phyloP scores from a whole-genome alignment of 1,139 yeast genomes.

The Pichia kudriavzevii region DNA sequence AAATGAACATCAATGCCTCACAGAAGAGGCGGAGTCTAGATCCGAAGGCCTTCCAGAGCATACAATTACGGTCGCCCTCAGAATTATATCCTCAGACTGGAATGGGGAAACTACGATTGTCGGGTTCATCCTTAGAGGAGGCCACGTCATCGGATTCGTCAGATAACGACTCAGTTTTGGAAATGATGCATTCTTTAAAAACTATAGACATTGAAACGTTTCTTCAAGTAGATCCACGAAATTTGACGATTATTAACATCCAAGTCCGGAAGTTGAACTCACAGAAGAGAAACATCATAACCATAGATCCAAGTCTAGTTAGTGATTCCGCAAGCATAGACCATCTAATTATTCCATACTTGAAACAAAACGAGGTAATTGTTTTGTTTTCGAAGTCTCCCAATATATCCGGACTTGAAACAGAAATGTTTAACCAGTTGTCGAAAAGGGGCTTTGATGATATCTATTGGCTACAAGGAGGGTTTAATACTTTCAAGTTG shows the following conservation, averaged over 20 bases:
- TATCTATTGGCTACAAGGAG: slow-evolving; percentile 14
- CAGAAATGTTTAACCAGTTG: slow-evolving; percentile 1
- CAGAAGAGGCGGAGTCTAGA: slow-evolving; percentile 6
- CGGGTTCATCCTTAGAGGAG: neutral
- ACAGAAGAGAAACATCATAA: slow-evolving; percentile 2
- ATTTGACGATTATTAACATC: slow-evolving; percentile 6
- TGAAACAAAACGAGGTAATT: slow-evolving; percentile 2
- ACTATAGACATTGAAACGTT: slow-evolving; percentile 4
- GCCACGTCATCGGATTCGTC: neutral
- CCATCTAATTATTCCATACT: too few species aligned
- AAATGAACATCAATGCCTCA: too few species aligned
- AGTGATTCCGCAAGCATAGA: too few species aligned
- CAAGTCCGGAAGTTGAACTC: slow-evolving; percentile 7
- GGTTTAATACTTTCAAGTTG: slow-evolving; percentile 10
- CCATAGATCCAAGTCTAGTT: slow-evolving; percentile 6
- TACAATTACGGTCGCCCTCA: slow-evolving; percentile 7
- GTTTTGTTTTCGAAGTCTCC: slow-evolving; percentile 12
- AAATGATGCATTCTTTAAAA: neutral
- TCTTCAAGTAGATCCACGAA: slow-evolving; percentile 1
- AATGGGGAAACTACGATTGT: neutral
- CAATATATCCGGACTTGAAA: slow-evolving; percentile 6
- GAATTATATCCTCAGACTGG: slow-evolving; percentile 11
- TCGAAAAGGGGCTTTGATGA: slow-evolving; percentile 1
- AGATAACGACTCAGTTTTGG: neutral
- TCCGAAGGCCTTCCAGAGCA: slow-evolving; percentile 1